These are phyloP conservation scores for Serpula lacrymans DNA, from an alignment of 768 basidiomycete species.

Conservation along the genomic window DNA sequence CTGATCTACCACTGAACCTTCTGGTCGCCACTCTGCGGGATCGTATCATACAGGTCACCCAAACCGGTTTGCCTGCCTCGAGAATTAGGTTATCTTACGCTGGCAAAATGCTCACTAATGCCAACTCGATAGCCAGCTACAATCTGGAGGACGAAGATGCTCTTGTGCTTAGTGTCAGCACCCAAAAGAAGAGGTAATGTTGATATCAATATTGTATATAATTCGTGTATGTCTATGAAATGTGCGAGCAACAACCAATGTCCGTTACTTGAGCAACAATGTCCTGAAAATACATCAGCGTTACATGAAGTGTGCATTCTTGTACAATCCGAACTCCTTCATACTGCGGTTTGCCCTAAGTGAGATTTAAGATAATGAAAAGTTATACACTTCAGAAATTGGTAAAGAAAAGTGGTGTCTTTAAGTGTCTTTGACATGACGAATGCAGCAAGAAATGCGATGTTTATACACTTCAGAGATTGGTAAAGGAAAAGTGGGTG, in stretches of 20 bases:
- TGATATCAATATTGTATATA: slow-evolving; percentile 1
- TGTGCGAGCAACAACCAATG: not conserved
- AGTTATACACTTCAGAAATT: too few relatives aligned
- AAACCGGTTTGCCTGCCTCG: slow-evolving; percentile 76
- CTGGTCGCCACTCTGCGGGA: slow-evolving; percentile 89
- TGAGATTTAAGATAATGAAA: too few relatives aligned
- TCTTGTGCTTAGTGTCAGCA: slow-evolving; percentile 72
- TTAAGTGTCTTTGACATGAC: too few relatives aligned
- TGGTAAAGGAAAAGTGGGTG: too few relatives aligned
- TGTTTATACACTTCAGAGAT: too few relatives aligned
- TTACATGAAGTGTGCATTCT: too few relatives aligned
- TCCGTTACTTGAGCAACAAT: too few relatives aligned
- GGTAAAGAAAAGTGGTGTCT: too few relatives aligned
- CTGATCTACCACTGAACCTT: slow-evolving; percentile 79
- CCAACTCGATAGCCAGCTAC: slow-evolving; percentile 76
- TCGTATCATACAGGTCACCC: slow-evolving; percentile 75
- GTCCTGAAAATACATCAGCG: too few relatives aligned
- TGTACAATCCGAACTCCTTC: too few relatives aligned
- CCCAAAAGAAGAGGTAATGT: slow-evolving; percentile 66
- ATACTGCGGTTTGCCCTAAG: too few relatives aligned
- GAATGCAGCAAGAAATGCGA: too few relatives aligned
- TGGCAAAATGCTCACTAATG: slow-evolving; percentile 86
- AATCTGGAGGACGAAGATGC: slow-evolving; percentile 92
- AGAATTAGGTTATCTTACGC: slow-evolving; percentile 76
- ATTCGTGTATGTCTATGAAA: slow-evolving; percentile 2